Percentiles rank a stretch among this genome's conserved stretches.
Conservation (phyloP, 1,284 basidiomycete genomes). For the Ustilago nuda region DNA sequence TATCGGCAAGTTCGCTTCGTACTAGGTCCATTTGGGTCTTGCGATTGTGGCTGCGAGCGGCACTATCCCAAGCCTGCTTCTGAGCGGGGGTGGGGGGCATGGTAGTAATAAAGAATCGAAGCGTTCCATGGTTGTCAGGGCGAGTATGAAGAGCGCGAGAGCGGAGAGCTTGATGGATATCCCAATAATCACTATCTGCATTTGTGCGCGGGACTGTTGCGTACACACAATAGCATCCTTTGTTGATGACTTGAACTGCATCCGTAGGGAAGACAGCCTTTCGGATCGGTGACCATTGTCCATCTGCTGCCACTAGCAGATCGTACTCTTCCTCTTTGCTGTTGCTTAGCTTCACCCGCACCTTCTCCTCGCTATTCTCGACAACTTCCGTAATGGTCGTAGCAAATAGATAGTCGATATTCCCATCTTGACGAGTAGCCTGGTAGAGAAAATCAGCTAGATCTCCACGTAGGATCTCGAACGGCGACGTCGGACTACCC, state of each 20-base stretch:
- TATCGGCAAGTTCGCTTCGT: constrained; percentile 20
- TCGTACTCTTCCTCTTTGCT: constrained; percentile 38
- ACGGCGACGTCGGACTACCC: constrained; percentile 35
- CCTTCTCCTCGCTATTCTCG: constrained; percentile 17
- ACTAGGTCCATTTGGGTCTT: constrained; percentile 39
- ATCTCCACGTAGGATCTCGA: constrained; percentile 55
- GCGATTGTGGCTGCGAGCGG: constrained; percentile 16
- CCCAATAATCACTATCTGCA: constrained; percentile 35
- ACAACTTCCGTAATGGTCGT: constrained; percentile 32
- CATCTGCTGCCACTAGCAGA: constrained; percentile 52
- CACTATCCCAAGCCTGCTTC: constrained; percentile 24
- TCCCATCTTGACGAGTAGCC: constrained; percentile 12
- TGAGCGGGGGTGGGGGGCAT: constrained; percentile 20
- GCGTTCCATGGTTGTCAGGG: constrained; percentile 49
- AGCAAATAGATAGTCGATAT: constrained; percentile 42
- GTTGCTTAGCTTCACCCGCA: constrained; percentile 31
- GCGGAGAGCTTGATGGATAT: constrained; percentile 24
- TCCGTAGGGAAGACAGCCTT: constrained; percentile 36
- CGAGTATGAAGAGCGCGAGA: constrained; percentile 19
- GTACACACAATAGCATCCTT: constrained; percentile 26
- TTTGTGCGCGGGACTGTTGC: constrained; percentile 30
- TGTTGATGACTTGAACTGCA: constrained; percentile 17
- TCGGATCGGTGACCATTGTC: constrained; percentile 47
- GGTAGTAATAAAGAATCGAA: constrained; percentile 23
- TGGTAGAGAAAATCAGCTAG: constrained; percentile 43